These are phyloP conservation scores for Pseudocercospora fuligena DNA, from an alignment of 2,329 filamentous ascomycete genomes.

Conservation along the genomic window DNA sequence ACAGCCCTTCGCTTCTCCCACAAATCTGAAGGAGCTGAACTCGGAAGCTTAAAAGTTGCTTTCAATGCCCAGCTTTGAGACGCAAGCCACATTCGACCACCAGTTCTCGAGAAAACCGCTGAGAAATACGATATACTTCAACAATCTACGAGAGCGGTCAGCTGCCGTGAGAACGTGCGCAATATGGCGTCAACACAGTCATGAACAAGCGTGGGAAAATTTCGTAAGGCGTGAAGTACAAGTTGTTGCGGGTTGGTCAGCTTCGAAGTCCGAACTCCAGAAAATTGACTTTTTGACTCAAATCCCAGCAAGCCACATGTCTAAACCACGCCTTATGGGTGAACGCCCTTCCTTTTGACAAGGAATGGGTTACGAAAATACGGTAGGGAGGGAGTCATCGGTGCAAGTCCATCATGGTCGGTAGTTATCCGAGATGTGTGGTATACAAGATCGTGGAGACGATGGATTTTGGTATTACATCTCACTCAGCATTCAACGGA, in stretches of 20 bases:
- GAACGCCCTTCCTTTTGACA: not conserved
- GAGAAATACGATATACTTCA: not conserved
- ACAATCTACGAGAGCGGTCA: not conserved
- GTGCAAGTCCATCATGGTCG: not conserved
- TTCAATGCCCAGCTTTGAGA: not conserved
- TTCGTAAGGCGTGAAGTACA: slow-evolving; percentile 7
- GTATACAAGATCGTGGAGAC: not conserved
- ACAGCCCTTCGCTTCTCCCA: not conserved
- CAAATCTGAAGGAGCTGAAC: not conserved
- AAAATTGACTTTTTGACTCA: no score
- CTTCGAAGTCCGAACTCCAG: not conserved
- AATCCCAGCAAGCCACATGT: not conserved
- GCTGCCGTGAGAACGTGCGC: not conserved
- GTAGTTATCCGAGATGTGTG: not conserved
- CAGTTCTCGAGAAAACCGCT: not conserved
- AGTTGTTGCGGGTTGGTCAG: not conserved
- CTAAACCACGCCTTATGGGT: not conserved
- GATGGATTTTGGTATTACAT: not conserved
- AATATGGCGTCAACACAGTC: not conserved
- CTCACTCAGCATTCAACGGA: not conserved
- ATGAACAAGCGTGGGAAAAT: not conserved
- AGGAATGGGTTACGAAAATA: not conserved
- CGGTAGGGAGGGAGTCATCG: not conserved
- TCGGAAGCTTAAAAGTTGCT: not conserved
- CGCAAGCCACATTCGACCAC: not conserved